phyloP scores from a whole-genome alignment of 208 protist genomes.

The Leishmania tarentolae region DNA sequence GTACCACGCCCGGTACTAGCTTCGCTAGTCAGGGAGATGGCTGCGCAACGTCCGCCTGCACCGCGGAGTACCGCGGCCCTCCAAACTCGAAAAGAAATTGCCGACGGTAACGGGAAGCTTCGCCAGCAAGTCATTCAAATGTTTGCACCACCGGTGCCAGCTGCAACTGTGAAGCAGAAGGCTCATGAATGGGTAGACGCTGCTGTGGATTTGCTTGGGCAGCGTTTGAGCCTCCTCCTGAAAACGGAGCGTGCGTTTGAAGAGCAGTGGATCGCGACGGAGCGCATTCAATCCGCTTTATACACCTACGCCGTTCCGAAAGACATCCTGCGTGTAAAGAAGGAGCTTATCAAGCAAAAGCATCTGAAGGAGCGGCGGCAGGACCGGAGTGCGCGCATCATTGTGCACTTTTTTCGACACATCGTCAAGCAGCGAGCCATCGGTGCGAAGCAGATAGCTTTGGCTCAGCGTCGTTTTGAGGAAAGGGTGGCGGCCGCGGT shows the following conservation, averaged over 20 bases:
- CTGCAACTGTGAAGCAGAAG: constrained; percentile 37
- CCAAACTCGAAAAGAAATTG: constrained; percentile 29
- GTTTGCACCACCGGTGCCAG: constrained; percentile 24
- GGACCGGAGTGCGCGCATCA: constrained; percentile 54
- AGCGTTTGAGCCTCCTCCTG: constrained; percentile 53
- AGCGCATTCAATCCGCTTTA: constrained; percentile 55
- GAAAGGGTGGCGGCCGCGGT: constrained; percentile 44
- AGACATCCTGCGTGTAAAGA: constrained; percentile 58
- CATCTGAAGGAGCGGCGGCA: constrained; percentile 33
- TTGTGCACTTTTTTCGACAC: constrained; percentile 65
- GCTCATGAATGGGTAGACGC: constrained; percentile 34
- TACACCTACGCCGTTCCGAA: constrained; percentile 59
- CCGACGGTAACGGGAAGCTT: constrained; percentile 27
- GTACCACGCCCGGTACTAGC: constrained; percentile 19
- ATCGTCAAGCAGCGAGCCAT: constrained; percentile 30
- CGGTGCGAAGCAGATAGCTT: constrained; percentile 7
- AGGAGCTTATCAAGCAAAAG: constrained; percentile 31
- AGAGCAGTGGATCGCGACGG: constrained; percentile 69
- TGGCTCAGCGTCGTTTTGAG: constrained; percentile 24
- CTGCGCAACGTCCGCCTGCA: constrained; percentile 20
- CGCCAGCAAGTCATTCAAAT: constrained; percentile 34
- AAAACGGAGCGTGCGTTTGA: constrained; percentile 70
- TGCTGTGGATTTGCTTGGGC: constrained; percentile 51
- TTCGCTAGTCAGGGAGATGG: constrained; percentile 16
- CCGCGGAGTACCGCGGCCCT: constrained; percentile 19